phyloP scores from a whole-genome alignment of 441 rosid species.

The Euphorbia schlechtendalii region DNA sequence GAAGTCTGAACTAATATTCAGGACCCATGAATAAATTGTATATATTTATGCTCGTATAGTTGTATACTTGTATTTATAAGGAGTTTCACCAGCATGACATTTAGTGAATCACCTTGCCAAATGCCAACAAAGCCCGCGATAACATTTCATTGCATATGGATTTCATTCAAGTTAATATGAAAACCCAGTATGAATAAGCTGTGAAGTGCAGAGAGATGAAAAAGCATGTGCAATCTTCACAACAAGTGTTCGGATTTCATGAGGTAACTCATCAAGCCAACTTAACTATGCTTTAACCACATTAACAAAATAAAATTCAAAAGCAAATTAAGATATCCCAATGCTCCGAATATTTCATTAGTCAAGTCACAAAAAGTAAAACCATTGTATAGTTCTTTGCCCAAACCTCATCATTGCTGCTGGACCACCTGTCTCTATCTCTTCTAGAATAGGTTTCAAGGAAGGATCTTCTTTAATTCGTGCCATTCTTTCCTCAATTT shows the following conservation, averaged over 20 bases:
- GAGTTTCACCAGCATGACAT: background rate
- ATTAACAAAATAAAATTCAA: background rate
- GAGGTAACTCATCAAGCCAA: background rate
- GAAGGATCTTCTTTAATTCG: slow-evolving; percentile 78
- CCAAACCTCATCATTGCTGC: slow-evolving; percentile 90
- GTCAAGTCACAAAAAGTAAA: background rate
- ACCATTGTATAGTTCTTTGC: slow-evolving; percentile 8
- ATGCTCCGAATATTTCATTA: background rate
- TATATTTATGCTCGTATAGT: too few relatives aligned
- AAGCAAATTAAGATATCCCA: background rate
- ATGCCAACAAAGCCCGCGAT: background rate
- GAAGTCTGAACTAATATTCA: background rate
- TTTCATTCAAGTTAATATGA: background rate
- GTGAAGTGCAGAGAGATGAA: background rate
- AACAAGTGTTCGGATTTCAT: background rate
- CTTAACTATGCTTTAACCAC: background rate
- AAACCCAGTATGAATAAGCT: background rate
- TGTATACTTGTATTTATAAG: background rate
- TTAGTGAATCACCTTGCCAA: background rate
- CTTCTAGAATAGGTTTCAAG: slow-evolving; percentile 76
- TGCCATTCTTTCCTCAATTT: slow-evolving; percentile 78
- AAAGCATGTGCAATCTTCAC: background rate
- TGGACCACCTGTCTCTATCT: slow-evolving; percentile 88
- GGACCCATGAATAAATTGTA: background rate
- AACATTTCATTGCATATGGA: background rate